Percentiles rank a stretch among this genome's conserved stretches.
These are phyloP conservation scores for Taphrina deformans DNA, from an alignment of 1,139 yeast species.

Conservation along the genomic window DNA sequence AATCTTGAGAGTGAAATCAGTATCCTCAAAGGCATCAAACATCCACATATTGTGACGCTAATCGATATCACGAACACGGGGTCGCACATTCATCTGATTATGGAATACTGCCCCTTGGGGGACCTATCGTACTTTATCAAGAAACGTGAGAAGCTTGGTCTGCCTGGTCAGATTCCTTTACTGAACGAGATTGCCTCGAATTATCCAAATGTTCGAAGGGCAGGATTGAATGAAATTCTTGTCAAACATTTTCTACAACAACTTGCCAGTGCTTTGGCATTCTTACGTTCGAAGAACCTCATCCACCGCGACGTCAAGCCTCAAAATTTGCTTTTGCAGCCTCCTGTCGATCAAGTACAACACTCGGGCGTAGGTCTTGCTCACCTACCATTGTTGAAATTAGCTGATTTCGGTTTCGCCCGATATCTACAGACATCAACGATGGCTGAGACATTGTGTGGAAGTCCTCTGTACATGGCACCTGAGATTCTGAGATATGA, in stretches of 20 bases:
- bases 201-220: constrained; percentile 76
- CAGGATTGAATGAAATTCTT: constrained; percentile 75
- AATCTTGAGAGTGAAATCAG: constrained; percentile 88
- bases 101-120: constrained; percentile 96
- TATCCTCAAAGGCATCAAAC: constrained; percentile 79
- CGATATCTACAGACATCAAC: constrained; percentile 88
- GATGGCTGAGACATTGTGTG: constrained; percentile 95
- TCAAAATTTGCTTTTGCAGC: constrained; percentile 79
- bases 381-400: constrained; percentile 78
- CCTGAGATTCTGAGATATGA: constrained; percentile 94
- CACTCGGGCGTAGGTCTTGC: constrained; percentile 66
- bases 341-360: constrained; percentile 56
- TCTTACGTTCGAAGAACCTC: constrained; percentile 75
- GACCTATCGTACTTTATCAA: constrained; percentile 85
- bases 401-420: constrained; percentile 98
- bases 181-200: constrained; percentile 71
- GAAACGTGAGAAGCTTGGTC: constrained; percentile 63
- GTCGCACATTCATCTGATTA: constrained; percentile 81
- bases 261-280: constrained; percentile 76
- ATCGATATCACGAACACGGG: constrained; percentile 57
- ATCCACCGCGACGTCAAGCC: constrained; percentile 96
- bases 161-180: constrained; percentile 64
- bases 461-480: constrained; percentile 96
- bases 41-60: constrained; percentile 87
- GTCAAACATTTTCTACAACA: constrained; percentile 85